Percentiles rank a stretch among this genome's conserved stretches.
phyloP scores from a whole-genome alignment of 1,284 basidiomycete genomes.

The Microbotryum lychnidis-dioicae region DNA sequence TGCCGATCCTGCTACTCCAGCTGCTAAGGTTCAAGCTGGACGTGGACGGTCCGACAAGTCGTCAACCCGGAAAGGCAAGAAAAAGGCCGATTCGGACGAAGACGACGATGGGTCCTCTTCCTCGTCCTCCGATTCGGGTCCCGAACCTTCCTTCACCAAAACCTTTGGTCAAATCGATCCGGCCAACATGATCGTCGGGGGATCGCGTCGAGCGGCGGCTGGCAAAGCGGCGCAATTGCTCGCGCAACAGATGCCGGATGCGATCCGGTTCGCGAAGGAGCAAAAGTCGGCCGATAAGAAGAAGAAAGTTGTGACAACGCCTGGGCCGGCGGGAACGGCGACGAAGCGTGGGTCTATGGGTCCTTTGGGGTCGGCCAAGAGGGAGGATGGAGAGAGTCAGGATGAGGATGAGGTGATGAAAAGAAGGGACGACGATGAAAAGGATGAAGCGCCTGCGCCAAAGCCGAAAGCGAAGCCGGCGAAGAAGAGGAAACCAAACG shows the following conservation, averaged over 20 bases:
- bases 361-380: neutral
- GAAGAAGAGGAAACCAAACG: neutral
- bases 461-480: constrained; percentile 3
- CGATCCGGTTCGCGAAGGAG: constrained; percentile 51
- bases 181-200: constrained; percentile 18
- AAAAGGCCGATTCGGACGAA: neutral
- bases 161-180: constrained; percentile 13
- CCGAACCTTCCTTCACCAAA: constrained; percentile 6
- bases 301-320: constrained; percentile 25
- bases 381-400: constrained; percentile 7
- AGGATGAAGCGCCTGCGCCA: constrained; percentile 14
- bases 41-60: too few relatives aligned
- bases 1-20: neutral
- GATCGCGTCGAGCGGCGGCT: constrained; percentile 50
- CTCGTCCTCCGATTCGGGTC: constrained; percentile 2
- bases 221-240: constrained; percentile 55
- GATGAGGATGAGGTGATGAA: constrained; percentile 7
- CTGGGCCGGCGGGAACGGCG: constrained; percentile 24
- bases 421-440: constrained; percentile 4
- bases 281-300: constrained; percentile 4
- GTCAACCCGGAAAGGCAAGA: too few relatives aligned
- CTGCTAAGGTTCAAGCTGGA: too few relatives aligned
- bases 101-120: neutral
- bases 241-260: constrained; percentile 64
- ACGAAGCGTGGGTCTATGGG: constrained; percentile 12